Percentiles rank a stretch among this genome's conserved stretches.
phyloP scores from a whole-genome alignment of 2,329 filamentous ascomycete genomes.

The Hymenoscyphus fructigenus region DNA sequence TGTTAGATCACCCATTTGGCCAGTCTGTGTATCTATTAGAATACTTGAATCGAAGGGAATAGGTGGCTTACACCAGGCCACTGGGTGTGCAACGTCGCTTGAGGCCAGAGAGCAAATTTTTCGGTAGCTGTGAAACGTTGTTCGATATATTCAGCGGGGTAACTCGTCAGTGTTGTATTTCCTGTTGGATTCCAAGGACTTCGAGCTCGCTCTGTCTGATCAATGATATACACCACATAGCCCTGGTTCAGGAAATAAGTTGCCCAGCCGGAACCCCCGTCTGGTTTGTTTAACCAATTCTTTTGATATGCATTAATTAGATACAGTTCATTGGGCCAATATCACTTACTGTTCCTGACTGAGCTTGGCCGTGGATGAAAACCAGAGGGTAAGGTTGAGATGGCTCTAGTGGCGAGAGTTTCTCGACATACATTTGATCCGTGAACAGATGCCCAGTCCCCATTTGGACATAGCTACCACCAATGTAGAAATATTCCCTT shows the following conservation, averaged over 20 bases:
- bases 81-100: constrained; percentile 41
- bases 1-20: constrained; percentile 26
- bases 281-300: constrained; percentile 49
- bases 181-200: constrained; percentile 24
- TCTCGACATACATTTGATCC: constrained; percentile 55
- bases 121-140: constrained; percentile 32
- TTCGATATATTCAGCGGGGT: constrained; percentile 27
- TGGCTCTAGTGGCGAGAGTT: constrained; percentile 38
- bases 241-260: constrained; percentile 46
- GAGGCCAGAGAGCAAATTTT: constrained; percentile 32
- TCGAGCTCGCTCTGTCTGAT: constrained; percentile 30
- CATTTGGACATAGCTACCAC: constrained; percentile 28
- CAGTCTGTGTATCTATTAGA: constrained; percentile 18
- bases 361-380: constrained; percentile 30
- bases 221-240: constrained; percentile 45
- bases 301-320: constrained; percentile 15
- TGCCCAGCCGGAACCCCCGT: constrained; percentile 47
- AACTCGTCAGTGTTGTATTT: constrained; percentile 15
- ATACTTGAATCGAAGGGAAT: not conserved
- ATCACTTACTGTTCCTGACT: constrained; percentile 31
- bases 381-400: constrained; percentile 27
- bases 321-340: not conserved
- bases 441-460: constrained; percentile 15
- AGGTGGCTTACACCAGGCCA: constrained; percentile 37
- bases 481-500: constrained; percentile 30